phyloP scores from a whole-genome alignment of 2,329 filamentous ascomycete genomes.

The Fusarium acutatum region DNA sequence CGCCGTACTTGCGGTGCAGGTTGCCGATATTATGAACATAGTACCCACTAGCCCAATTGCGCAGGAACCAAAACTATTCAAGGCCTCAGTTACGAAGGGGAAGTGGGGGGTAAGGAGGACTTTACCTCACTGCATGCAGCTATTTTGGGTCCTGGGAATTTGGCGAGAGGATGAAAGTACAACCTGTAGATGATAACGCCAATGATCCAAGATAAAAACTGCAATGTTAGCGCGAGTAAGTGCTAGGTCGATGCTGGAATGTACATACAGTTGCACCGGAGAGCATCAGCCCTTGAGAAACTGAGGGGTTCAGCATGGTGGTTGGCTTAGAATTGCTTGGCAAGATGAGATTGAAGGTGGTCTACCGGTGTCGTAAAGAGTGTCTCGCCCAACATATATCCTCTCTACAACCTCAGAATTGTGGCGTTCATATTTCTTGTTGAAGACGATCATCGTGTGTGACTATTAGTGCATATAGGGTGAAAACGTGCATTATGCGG shows the following conservation, averaged over 20 bases:
- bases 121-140: slow-evolving; percentile 29
- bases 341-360: neutral
- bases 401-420: neutral
- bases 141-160: slow-evolving; percentile 32
- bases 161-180: slow-evolving; percentile 31
- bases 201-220: neutral
- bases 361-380: rapidly evolving
- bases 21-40: neutral
- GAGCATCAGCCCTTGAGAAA: neutral
- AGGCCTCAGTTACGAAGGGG: neutral
- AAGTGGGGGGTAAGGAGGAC: rapidly evolving
- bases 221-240: neutral
- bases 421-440: neutral
- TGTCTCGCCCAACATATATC: neutral
- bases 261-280: neutral
- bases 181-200: slow-evolving; percentile 7
- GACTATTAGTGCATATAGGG: neutral
- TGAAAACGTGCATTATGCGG: neutral
- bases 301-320: neutral
- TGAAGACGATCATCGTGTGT: neutral
- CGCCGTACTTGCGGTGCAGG: slow-evolving; percentile 23
- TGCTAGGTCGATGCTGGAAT: rapidly evolving
- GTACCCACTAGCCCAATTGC: neutral
- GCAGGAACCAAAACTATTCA: neutral
- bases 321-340: neutral